Base-by-base conservation (phyloP, 352 stramenopile species). In the Plasmopara halstedii region DNA sequence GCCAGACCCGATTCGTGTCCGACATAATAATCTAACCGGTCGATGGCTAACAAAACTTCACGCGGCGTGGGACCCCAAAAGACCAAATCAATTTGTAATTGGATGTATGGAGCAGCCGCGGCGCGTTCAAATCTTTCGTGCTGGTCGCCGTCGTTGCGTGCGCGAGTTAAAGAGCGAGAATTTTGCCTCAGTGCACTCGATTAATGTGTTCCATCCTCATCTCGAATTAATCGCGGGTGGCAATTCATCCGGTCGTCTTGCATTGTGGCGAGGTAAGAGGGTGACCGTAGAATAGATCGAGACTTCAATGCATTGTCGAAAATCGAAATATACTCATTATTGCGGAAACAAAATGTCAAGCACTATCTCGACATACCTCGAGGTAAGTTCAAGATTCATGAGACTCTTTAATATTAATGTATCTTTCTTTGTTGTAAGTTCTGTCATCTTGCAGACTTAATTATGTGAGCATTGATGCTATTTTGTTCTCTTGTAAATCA, bases 41-140 rank as follows among this genome's bases (percentile, higher is more conserved):
- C 78, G 81, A 4, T 95, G 84, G 84, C 75, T 95, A 19, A 94
- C 79, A 6, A 95, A 93, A 48, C 67, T 94, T 23, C 79, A 91
- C 41, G 75, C 79, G 1, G 50, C 71, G 17, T 94, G 82, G 82
- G 70, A 94, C 45, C 79, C 79, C 1, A 89, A 91, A 53, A 52
- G 72, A 20, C 50, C 61, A n/a, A 64, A 77, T 35, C 66, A 78
- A 36, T 93, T 90, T 46, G 75, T 92, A 7, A 77, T 92, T 10
- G 84, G 78, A 17, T 90, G 67, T 32, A 88, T 92, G 79, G 50
- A 82, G 44, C 81, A 93, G 34, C 81, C 83, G 1, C 76, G 84
- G 9, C 62, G 81, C 34, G 53, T 95, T 17, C 79, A 94, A 53
- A 81, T 95, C 36, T 95, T 94, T 52, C 59, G 73, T 18, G 69